A percentile compares a stretch with the other conserved stretches of the same genome.
phyloP scores from a whole-genome alignment of 2,329 filamentous ascomycete genomes.

The Microthyrium microscopicum region DNA sequence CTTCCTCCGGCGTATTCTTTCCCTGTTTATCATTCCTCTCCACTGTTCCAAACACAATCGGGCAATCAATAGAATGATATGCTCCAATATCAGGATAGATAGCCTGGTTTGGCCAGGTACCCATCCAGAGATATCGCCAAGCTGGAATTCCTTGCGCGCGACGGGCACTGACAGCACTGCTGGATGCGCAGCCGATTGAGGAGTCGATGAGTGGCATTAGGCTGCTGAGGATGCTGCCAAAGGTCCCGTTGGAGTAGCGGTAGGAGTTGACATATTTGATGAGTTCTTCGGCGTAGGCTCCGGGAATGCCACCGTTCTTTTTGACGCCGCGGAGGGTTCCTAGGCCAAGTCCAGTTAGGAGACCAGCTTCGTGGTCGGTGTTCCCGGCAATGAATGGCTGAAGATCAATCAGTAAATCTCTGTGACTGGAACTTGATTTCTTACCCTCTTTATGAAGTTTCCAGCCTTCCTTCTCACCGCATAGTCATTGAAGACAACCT shows the following conservation, averaged over 20 bases:
- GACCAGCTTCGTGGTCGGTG: slow-evolving; percentile 3
- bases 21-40: slow-evolving; percentile 1
- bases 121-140: slow-evolving; percentile 5
- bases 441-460: background rate
- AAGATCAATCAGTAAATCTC: background rate
- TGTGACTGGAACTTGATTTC: background rate
- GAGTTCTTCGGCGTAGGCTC: background rate
- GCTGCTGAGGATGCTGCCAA: slow-evolving; percentile 5
- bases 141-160: background rate
- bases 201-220: slow-evolving; percentile 5
- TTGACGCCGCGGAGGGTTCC: slow-evolving; percentile 4
- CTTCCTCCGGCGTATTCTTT: slow-evolving; percentile 2
- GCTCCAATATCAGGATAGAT: background rate
- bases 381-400: slow-evolving; percentile 5
- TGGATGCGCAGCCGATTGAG: slow-evolving; percentile 1
- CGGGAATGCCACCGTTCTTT: slow-evolving; percentile 1
- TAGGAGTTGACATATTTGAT: slow-evolving; percentile 2
- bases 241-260: slow-evolving; percentile 1
- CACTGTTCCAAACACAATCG: slow-evolving; percentile 4
- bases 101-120: background rate
- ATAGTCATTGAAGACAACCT: background rate
- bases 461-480: background rate
- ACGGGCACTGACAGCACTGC: background rate
- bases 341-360: background rate
- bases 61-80: slow-evolving; percentile 3